Conservation (phyloP, 108 stramenopile species). For the Bacterosira constricta region DNA sequence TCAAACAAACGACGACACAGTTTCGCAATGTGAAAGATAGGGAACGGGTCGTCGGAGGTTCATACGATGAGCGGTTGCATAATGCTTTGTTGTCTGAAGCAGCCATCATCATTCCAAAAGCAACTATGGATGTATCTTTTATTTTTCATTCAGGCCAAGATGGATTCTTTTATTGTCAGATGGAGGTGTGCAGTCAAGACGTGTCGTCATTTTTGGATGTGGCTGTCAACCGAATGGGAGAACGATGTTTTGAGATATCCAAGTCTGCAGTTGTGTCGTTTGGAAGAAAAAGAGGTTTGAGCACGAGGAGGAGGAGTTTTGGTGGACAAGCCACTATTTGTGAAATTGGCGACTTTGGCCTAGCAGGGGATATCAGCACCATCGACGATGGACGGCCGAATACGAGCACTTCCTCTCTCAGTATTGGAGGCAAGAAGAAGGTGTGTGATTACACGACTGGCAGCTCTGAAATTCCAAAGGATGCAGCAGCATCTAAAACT, state of each 20-base stretch:
- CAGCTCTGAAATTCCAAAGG: no score
- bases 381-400: slow-evolving; percentile 81
- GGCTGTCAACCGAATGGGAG: slow-evolving; percentile 61
- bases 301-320: no score
- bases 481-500: no score
- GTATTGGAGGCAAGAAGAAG: no score
- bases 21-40: slow-evolving; percentile 84
- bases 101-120: slow-evolving; percentile 30
- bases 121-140: slow-evolving; percentile 74
- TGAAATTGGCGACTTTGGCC: slow-evolving; percentile 89
- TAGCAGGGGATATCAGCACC: slow-evolving; percentile 74
- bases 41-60: slow-evolving; percentile 77
- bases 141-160: slow-evolving; percentile 85
- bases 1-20: slow-evolving; percentile 77
- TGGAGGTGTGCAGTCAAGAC: slow-evolving; percentile 85
- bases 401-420: no score
- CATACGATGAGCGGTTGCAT: slow-evolving; percentile 81
- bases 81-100: slow-evolving; percentile 33
- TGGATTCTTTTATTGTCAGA: slow-evolving; percentile 81
- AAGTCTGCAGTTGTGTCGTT: slow-evolving; percentile 62
- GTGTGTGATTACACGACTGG: no score
- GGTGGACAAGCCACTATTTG: no score
- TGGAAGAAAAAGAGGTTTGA: slow-evolving; percentile 61
- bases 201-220: slow-evolving; percentile 70
- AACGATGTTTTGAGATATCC: slow-evolving; percentile 64